Evolutionary conservation across 805 yeast genomes (phyloP), one percentile per base, ranked within the genome.

Genomic region (Metschnikowia amazonensis): DNA sequence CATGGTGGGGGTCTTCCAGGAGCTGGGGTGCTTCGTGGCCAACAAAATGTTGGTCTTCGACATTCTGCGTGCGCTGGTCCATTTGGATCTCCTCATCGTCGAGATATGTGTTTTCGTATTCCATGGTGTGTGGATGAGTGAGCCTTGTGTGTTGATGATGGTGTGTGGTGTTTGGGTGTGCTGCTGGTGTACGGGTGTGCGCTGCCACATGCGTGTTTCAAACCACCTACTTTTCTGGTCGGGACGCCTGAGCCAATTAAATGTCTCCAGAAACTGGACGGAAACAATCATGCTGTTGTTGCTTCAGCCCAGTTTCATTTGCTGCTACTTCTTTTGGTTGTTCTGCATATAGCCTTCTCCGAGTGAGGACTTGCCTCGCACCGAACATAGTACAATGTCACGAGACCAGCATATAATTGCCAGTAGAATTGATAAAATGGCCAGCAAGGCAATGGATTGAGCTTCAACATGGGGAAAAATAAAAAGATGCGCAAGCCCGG

Each of bases 31-130:
- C n/a, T 5, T 49, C 51, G 28, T 44, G 41, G 35, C 17, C 43
- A 6, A 40, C 34, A 31, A 43, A 52, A 18, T 43, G 50, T 32
- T 50, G 55, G 45, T 52, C 59, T 33, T 54, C 57, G n/a, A 50
- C 60, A 21, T 52, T 52, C 31, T 42, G 46, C 43, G 42, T 49
- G 18, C 53, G 55, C 31, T 55, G 58, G 5, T 50, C 59, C 34
- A 55, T 56, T 29, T 50, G 51, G 38, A 63, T 52, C 20, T 57
- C 63, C 34, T 60, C 63, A 10, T 63, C 66, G 35, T 62, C 66
- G 35, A 65, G 51, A 47, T 66, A 65, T 28, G 57, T 52, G 51
- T 51, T 57, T 36, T 59, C 66, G 60, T 60, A 66, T 38, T 55
- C 58, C 58, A 55, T 55, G 29, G 18, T 37, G 16, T 18, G 41